Conservation (phyloP, 192 early-diverging fungal genomes). For the Globomyces pollinis-pini region DNA sequence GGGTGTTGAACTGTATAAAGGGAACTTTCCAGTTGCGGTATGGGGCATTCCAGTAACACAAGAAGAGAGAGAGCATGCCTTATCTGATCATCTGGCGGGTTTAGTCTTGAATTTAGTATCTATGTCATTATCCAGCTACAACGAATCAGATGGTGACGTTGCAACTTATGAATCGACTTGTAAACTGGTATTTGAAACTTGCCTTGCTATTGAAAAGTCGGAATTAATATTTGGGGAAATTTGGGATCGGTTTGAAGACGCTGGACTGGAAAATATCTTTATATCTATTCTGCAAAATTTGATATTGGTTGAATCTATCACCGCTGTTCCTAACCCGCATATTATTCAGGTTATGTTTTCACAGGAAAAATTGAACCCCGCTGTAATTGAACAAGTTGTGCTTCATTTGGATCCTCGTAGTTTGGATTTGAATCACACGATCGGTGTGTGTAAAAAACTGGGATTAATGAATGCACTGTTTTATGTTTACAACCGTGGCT, state of each 20-base stretch:
- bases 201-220: slow-evolving; percentile 23
- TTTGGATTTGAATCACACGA: slow-evolving; percentile 34
- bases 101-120: slow-evolving; percentile 33
- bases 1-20: slow-evolving; percentile 31
- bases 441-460: slow-evolving; percentile 23
- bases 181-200: slow-evolving; percentile 24
- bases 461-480: slow-evolving; percentile 31
- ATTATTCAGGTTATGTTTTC: slow-evolving; percentile 24
- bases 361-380: neutral
- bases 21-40: slow-evolving; percentile 15
- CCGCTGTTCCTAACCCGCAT: slow-evolving; percentile 23
- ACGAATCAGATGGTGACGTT: slow-evolving; percentile 10
- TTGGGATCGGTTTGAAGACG: slow-evolving; percentile 35
- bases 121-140: slow-evolving; percentile 25
- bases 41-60: slow-evolving; percentile 29
- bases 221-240: slow-evolving; percentile 45
- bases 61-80: slow-evolving; percentile 9
- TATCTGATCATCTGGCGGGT: slow-evolving; percentile 23
- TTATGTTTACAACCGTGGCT: slow-evolving; percentile 30
- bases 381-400: slow-evolving; percentile 38
- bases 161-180: slow-evolving; percentile 17
- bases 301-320: slow-evolving; percentile 28
- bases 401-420: slow-evolving; percentile 30
- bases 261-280: slow-evolving; percentile 20
- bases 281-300: slow-evolving; percentile 33